A percentile compares a stretch with the other conserved stretches of the same genome.
Evolutionary conservation across 2,329 filamentous ascomycete species (phyloP).

Genomic region (Bipolaris cookei): DNA sequence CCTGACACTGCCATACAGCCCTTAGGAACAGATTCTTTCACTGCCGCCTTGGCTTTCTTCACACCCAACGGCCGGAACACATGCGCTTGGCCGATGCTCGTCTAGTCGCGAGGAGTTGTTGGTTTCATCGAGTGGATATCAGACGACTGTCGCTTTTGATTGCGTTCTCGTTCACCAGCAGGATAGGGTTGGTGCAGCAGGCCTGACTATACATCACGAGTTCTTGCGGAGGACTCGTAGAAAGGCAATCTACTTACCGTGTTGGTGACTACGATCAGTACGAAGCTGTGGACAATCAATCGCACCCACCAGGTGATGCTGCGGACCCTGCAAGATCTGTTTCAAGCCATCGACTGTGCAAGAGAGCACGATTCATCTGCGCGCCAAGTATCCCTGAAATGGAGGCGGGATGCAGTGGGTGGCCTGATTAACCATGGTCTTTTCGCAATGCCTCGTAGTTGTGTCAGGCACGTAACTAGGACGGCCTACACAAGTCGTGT

Average conservation of each 20-base stretch:
- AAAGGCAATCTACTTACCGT: slow-evolving; percentile 2
- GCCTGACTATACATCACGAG: slow-evolving; percentile 7
- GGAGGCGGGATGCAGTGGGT: neutral
- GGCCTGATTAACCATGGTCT: neutral
- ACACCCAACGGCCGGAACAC: neutral
- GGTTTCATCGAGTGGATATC: neutral
- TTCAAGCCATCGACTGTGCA: neutral
- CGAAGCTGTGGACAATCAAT: neutral
- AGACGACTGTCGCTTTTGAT: neutral
- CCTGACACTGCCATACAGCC: slow-evolving; percentile 1
- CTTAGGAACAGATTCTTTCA: slow-evolving; percentile 1
- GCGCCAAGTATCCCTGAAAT: neutral
- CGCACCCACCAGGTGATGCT: neutral
- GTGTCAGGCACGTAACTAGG: neutral
- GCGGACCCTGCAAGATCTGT: neutral
- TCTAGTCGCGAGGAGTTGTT: neutral
- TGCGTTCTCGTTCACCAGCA: neutral
- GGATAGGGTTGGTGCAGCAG: neutral
- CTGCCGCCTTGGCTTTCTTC: neutral
- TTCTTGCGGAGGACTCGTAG: neutral
- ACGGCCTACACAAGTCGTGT: neutral
- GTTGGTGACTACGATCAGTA: slow-evolving; percentile 6
- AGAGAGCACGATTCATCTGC: neutral
- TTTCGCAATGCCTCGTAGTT: neutral
- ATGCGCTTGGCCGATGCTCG: neutral